Base-by-base conservation (phyloP, 1,139 yeast genomes). In the Nadsonia starkeyi-henricii region DNA sequence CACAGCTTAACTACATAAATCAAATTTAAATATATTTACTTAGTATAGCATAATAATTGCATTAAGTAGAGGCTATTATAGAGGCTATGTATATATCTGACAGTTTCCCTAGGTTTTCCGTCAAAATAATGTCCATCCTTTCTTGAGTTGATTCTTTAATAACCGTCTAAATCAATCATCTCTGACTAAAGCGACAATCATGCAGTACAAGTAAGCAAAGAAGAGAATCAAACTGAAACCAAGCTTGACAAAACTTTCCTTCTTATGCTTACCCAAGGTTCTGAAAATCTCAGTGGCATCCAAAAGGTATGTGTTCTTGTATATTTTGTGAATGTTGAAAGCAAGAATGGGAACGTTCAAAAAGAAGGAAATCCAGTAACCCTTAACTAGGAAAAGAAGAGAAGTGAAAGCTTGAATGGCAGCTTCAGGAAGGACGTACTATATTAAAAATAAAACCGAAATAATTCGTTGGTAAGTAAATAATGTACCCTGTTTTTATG, bases 201-300 rank as follows among this genome's bases (percentile, higher is more conserved):
- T 85, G 72, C 94, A 79, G 74, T 86, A 86, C 63, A 86, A 73
- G 75, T 85, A 85, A 74, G 75, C 85, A 79, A 86, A 88, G 77
- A 88, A 88, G 81, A 86, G 71, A 63, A 85, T 68, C 62, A 86
- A 73, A 66, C 85, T 88, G 77, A 84, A 85, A 20, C 89, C 95
- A 59, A 88, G 75, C 67, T 86, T 88, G 64, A 84, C 68, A 62
- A 86, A 85, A 46, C 88, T 77, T 68, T 86, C 96, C 64, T 81
- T 81, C 77, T 88, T 86, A 70, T 86, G 91, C 62, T 80, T 81
- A 57, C 84, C 77, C 61, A 88, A 77, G 47, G 95, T 88, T 72
- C 96, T 81, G 71, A 88, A 88, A 60, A 88, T 88, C 67, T 86
- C 95, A 47, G 96, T 88, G 51, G 96, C 96, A 66, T 88, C 96